Base-by-base conservation (phyloP, 1,284 basidiomycete species). In the Exobasidium rhododendri region DNA sequence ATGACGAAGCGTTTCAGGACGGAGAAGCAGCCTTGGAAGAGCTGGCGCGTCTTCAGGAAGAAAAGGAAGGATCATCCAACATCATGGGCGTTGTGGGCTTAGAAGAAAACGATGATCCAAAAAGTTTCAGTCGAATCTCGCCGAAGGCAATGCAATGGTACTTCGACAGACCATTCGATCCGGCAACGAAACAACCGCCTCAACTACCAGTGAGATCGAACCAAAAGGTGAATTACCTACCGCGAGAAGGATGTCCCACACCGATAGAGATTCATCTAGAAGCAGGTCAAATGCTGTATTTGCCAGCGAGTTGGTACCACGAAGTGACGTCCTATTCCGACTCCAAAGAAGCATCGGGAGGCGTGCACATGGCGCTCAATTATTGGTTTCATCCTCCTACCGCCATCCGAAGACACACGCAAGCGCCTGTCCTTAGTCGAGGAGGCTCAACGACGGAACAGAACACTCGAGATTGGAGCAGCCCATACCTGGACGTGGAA, bases 341-440 rank as follows among this genome's bases (percentile, higher is more conserved):
- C 26, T 20, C 52, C 2, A 26, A 44, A 0, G 52, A 32, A 31
- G 30, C 29, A 24, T 5, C 11, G n/a, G 45, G 55, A 2, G 58
- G n/a, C 32, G 68, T 75, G n/a, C 77, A 79, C 55, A 77, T 76
- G 68, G 77, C 77, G 1, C 66, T 79, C 63, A 79, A 79, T 52
- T 79, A 75, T 57, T 79, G 77, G 77, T 74, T 79, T 61, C 77
- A 79, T 53, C 77, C 77, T 26, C 77, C 50, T 60, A 72, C 28
- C 59, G 72, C 54, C 51, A 26, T 50, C 4, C 20, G 66, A 46
- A 40, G 24, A 11, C 26, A 17, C 45, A 53, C 24, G 20, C 4
- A 22, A 53, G 30, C 62, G 1, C 26, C 58, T 17, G 67, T 62
- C 0, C 61, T 61, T 0, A 60, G 58, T 14, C 31, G 62, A 20